A percentile compares a stretch with the other conserved stretches of the same genome.
phyloP scores from a whole-genome alignment of 257 asterid species.

The Solanum lycopersicoides region DNA sequence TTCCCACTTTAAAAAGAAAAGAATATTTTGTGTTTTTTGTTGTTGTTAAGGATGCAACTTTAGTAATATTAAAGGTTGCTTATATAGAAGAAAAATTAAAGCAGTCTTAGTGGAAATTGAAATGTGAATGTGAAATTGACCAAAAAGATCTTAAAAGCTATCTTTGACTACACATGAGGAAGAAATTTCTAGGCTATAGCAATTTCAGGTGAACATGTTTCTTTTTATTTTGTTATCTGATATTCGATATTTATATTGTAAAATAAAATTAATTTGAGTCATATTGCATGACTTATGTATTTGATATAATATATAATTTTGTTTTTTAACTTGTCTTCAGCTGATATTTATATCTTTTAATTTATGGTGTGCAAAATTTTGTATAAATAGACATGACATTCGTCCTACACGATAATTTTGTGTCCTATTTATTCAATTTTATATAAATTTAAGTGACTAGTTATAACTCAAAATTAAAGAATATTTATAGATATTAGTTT shows the following conservation, averaged over 20 bases:
- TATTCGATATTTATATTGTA: background rate
- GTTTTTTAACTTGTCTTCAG: too few species aligned
- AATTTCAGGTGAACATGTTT: background rate
- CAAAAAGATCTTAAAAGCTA: background rate
- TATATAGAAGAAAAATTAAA: background rate
- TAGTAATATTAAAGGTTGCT: background rate
- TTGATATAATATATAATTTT: too few species aligned
- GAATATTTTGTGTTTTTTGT: background rate
- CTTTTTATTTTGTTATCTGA: accelerated
- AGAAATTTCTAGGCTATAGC: background rate
- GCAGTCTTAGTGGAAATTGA: background rate
- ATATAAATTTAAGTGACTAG: too few species aligned
- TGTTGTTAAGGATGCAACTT: background rate
- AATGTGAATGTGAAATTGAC: background rate
- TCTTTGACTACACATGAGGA: background rate
- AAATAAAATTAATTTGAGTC: too few species aligned
- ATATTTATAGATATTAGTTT: too few species aligned
- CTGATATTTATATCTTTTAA: too few species aligned
- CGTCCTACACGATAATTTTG: too few species aligned
- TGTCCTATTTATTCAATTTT: too few species aligned
- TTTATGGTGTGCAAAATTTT: too few species aligned
- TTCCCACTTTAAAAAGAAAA: background rate
- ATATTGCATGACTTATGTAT: too few species aligned
- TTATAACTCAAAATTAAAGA: too few species aligned
- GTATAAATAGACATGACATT: too few species aligned